Percentiles rank a stretch among this genome's conserved stretches.
Evolutionary conservation across 2,329 filamentous ascomycete genomes (phyloP).

Genomic region (Colletotrichum sojae): DNA sequence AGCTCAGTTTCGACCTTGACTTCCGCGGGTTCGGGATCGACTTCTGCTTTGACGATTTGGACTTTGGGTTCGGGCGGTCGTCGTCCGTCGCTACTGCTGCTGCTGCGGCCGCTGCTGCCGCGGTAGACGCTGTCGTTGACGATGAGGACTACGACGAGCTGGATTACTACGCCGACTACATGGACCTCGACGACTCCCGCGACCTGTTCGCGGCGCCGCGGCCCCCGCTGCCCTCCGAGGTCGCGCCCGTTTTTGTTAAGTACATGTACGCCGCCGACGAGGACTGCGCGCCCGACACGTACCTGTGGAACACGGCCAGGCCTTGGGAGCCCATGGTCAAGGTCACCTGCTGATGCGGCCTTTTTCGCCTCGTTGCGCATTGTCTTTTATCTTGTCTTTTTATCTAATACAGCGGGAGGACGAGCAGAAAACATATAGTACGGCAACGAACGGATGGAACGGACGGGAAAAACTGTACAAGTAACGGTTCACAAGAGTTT

Average conservation of each 20-base stretch:
- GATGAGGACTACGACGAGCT: not conserved
- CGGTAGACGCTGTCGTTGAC: not conserved
- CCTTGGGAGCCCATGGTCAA: slow-evolving; percentile 62
- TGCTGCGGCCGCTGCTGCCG: not conserved
- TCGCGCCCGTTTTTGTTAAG: slow-evolving; percentile 54
- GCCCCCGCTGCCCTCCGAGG: slow-evolving; percentile 32
- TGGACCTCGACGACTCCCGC: slow-evolving; percentile 17
- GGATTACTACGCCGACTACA: slow-evolving; percentile 22
- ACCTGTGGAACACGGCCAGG: slow-evolving; percentile 57
- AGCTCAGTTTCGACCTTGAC: slow-evolving; percentile 20
- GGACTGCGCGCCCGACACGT: slow-evolving; percentile 51
- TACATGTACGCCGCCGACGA: slow-evolving; percentile 48
- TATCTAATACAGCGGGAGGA: slow-evolving; percentile 8
- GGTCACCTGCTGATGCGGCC: slow-evolving; percentile 48
- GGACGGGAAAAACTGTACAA: not conserved
- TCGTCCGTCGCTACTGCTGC: not conserved
- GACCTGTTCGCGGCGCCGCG: slow-evolving; percentile 5
- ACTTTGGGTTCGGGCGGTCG: not conserved
- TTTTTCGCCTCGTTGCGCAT: not conserved
- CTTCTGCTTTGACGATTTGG: slow-evolving; percentile 31
- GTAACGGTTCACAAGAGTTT: slow-evolving; percentile 12
- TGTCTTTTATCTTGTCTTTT: not conserved
- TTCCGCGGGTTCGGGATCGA: slow-evolving; percentile 32
- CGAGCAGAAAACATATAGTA: too few species aligned
- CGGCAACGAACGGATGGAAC: too few species aligned